These are phyloP conservation scores for Lactarius psammicola DNA, from an alignment of 768 basidiomycete species.

Conservation along the genomic window DNA sequence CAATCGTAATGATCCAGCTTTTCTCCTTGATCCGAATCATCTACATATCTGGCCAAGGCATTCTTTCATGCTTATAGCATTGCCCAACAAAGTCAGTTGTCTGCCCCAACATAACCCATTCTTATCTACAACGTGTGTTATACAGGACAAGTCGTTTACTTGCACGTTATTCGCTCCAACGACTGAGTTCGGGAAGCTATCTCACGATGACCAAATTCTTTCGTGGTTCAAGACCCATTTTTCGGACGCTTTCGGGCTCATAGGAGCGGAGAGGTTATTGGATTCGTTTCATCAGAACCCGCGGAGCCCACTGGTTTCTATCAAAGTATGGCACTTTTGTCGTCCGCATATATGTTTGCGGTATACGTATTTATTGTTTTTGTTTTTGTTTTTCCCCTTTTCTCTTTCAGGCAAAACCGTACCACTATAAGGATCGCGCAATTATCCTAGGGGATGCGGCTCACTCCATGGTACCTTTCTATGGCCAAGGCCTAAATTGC, in stretches of 20 bases:
- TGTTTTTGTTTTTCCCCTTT: background rate
- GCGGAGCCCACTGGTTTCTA: constrained; percentile 84
- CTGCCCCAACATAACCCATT: constrained; percentile 32
- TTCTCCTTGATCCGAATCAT: constrained; percentile 89
- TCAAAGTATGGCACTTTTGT: constrained; percentile 64
- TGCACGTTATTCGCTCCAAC: constrained; percentile 93
- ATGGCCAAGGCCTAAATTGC: constrained; percentile 96
- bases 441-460: constrained; percentile 93
- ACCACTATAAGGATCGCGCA: constrained; percentile 86
- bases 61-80: constrained; percentile 98
- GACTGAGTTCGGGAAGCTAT: constrained; percentile 66
- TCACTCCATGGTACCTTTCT: constrained; percentile 99
- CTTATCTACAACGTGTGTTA: constrained; percentile 24
- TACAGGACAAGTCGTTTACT: constrained; percentile 89
- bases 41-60: constrained; percentile 99
- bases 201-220: constrained; percentile 53
- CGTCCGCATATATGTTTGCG: background rate
- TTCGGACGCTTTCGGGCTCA: constrained; percentile 80
- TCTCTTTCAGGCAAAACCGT: constrained; percentile 65
- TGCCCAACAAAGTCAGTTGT: constrained; percentile 85
- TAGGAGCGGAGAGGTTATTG: constrained; percentile 77
- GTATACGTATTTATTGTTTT: constrained; percentile 9
- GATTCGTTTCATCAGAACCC: constrained; percentile 82
- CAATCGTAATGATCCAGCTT: constrained; percentile 59
- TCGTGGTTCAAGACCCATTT: constrained; percentile 83